Evolutionary conservation across 2,329 filamentous ascomycete genomes (phyloP).

Genomic region (Aspergillus sclerotialis): DNA sequence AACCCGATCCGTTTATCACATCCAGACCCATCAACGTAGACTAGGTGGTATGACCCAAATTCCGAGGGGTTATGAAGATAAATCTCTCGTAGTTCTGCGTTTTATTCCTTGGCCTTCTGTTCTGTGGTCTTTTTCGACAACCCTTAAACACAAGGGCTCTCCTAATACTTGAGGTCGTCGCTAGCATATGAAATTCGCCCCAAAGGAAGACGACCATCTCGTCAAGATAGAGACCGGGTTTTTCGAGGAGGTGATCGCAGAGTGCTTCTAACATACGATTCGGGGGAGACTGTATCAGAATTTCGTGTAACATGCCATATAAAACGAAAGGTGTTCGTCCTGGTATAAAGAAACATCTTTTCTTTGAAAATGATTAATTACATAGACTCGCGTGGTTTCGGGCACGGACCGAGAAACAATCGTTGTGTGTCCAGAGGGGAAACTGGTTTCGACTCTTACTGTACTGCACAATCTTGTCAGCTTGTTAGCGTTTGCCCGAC

Average conservation of each 20-base stretch:
- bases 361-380: no score
- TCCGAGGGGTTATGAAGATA: conserved; percentile 25
- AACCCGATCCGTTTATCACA: conserved; percentile 27
- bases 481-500: no score
- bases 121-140: conserved; percentile 16
- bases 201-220: conserved; percentile 16
- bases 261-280: conserved; percentile 18
- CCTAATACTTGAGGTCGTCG: not conserved
- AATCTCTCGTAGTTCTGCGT: conserved; percentile 26
- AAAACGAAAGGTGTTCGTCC: no score
- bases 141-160: conserved; percentile 1
- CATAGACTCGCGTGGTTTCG: no score
- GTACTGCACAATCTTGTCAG: no score
- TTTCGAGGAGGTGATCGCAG: conserved; percentile 15
- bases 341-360: no score
- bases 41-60: conserved; percentile 25
- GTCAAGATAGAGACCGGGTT: conserved; percentile 16
- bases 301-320: no score
- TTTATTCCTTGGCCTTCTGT: conserved; percentile 25
- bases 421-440: no score
- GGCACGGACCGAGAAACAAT: no score
- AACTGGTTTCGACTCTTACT: no score
- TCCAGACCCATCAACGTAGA: conserved; percentile 10
- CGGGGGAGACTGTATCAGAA: no score
- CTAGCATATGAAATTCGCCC: conserved; percentile 4